Percentiles rank a stretch among this genome's conserved stretches.
phyloP scores from a whole-genome alignment of 768 basidiomycete species.

The Gloeopeniophorella convolvens region DNA sequence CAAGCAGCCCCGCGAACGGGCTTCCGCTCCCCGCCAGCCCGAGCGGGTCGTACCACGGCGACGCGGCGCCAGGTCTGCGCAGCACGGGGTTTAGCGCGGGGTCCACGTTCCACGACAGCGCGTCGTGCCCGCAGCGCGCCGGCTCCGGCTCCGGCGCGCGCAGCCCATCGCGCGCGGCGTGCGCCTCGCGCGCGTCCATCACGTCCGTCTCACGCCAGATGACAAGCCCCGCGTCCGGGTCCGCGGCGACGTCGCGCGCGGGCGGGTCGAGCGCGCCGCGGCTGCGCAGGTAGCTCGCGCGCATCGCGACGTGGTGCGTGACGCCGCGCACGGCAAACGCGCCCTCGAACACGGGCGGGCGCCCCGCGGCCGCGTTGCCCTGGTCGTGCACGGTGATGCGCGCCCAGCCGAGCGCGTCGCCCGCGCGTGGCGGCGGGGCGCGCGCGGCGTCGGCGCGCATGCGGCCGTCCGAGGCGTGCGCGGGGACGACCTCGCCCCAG shows the following conservation, averaged over 20 bases:
- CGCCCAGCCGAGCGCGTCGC: conserved; percentile 63
- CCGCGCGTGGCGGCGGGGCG: conserved; percentile 37
- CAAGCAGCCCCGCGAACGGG: conserved; percentile 32
- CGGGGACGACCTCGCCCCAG: conserved; percentile 66
- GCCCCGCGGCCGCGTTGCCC: conserved; percentile 38
- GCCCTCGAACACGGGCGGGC: conserved; percentile 64
- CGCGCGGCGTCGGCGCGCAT: conserved; percentile 61
- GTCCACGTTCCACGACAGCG: conserved; percentile 58
- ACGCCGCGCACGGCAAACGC: conserved; percentile 65
- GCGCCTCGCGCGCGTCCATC: conserved; percentile 47
- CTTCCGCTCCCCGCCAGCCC: conserved; percentile 19
- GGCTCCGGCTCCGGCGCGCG: conserved; percentile 16
- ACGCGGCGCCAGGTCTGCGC: conserved; percentile 25
- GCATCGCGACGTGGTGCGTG: conserved; percentile 64
- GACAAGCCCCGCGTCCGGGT: conserved; percentile 50
- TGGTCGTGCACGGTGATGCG: conserved; percentile 68
- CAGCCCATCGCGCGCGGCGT: conserved; percentile 23
- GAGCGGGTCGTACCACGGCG: conserved; percentile 40
- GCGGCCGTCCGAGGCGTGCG: conserved; percentile 44
- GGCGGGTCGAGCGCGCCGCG: conserved; percentile 54
- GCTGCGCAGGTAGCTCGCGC: conserved; percentile 61
- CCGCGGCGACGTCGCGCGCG: conserved; percentile 32
- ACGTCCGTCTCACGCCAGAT: conserved; percentile 73
- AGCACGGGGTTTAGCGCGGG: conserved; percentile 47
- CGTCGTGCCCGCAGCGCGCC: conserved; percentile 64